phyloP scores from a whole-genome alignment of 176 grass and related monocot genomes.

The Triticum aestivum region IWGSC_CS_RefSeq_v2.1 NC_057807.1:704864232-704864731 shows the following conservation, averaged over 20 bases:
- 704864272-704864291: conserved; percentile 10
- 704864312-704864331: conserved; percentile 10
- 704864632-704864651: too few species aligned
- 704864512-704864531: background rate
- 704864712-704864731: too few species aligned
- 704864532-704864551: background rate
- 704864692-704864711: too few species aligned
- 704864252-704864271: conserved; percentile 7
- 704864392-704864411: background rate
- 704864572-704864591: background rate
- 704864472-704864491: background rate
- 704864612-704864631: too few species aligned
- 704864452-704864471: background rate
- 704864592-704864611: too few species aligned
- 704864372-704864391: background rate
- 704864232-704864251: too few species aligned
- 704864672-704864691: too few species aligned
- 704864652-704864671: too few species aligned
- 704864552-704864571: background rate
- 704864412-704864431: background rate
- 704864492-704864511: background rate
- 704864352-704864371: conserved; percentile 19
- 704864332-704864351: conserved; percentile 44
- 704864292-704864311: background rate
- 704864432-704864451: background rate